Evolutionary conservation across 202 grass and related monocot species (phyloP).

Genomic region (Setaria viridis): DNA sequence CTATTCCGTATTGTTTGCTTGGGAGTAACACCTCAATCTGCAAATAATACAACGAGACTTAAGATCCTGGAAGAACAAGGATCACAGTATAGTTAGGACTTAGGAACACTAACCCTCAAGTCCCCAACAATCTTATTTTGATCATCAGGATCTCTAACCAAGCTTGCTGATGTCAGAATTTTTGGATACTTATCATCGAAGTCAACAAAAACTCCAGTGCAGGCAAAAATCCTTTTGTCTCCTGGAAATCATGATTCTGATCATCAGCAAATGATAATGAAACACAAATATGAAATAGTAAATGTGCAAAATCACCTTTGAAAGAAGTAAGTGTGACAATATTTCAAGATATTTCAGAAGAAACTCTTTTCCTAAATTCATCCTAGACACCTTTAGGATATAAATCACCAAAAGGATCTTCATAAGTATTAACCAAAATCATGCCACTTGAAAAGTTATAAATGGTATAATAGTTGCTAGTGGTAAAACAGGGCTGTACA

Average conservation of each 20-base stretch:
- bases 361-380: neutral
- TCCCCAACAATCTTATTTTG: neutral
- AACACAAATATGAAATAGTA: neutral
- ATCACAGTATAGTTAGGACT: too few species aligned
- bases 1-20: neutral
- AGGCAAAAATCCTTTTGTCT: neutral
- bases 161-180: neutral
- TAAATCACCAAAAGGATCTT: neutral
- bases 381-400: slow-evolving; percentile 1
- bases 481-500: neutral
- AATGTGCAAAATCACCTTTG: slow-evolving; percentile 8
- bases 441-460: neutral
- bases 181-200: neutral
- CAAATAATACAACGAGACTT: too few species aligned
- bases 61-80: too few species aligned
- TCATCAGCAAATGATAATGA: neutral
- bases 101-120: neutral
- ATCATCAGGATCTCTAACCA: neutral
- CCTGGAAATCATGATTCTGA: neutral
- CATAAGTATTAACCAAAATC: slow-evolving; percentile 34
- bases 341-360: neutral
- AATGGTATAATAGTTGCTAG: neutral
- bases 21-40: neutral
- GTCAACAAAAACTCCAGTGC: neutral
- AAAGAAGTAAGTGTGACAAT: neutral